Conservation (phyloP, 2,329 filamentous ascomycete genomes). For the Lachnellula cervina region DNA sequence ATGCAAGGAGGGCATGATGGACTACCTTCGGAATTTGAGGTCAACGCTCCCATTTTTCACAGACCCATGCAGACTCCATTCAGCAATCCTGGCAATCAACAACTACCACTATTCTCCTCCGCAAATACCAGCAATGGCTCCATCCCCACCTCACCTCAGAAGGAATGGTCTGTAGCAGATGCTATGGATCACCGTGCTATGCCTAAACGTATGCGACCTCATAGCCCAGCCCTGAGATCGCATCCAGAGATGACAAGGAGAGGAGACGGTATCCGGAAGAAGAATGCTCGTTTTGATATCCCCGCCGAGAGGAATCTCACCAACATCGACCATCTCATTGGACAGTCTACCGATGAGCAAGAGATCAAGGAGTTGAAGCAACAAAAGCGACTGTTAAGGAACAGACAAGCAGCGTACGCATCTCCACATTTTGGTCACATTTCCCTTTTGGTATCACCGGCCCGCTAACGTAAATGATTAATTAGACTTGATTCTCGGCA, state of each 20-base stretch:
- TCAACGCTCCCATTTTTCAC: slow-evolving; percentile 45
- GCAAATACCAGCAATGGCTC: slow-evolving; percentile 43
- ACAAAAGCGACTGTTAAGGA: slow-evolving; percentile 90
- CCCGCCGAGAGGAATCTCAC: slow-evolving; percentile 86
- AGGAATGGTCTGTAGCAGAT: slow-evolving; percentile 50
- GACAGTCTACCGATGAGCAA: slow-evolving; percentile 80
- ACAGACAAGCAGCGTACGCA: slow-evolving; percentile 92
- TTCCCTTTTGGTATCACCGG: slow-evolving; percentile 7
- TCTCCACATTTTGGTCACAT: slow-evolving; percentile 26
- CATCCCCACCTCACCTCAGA: slow-evolving; percentile 53
- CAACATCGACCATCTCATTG: slow-evolving; percentile 93
- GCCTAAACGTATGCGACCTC: slow-evolving; percentile 59
- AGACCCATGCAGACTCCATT: slow-evolving; percentile 52
- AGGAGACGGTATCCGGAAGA: slow-evolving; percentile 75
- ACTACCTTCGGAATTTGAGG: slow-evolving; percentile 51
- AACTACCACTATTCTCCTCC: slow-evolving; percentile 50
- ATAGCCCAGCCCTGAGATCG: slow-evolving; percentile 62
- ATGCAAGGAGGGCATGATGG: slow-evolving; percentile 63
- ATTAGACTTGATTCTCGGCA: slow-evolving; percentile 87
- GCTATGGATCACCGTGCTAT: slow-evolving; percentile 44
- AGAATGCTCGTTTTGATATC: slow-evolving; percentile 97
- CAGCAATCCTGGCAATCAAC: slow-evolving; percentile 45
- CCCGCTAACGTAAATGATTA: slow-evolving; percentile 19
- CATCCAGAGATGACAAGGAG: slow-evolving; percentile 62
- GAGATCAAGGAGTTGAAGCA: slow-evolving; percentile 98